Evolutionary conservation across 306 rosid genomes (phyloP), one percentile per base, ranked within the genome.

Genomic region (Canavalia ensiformis): DNA sequence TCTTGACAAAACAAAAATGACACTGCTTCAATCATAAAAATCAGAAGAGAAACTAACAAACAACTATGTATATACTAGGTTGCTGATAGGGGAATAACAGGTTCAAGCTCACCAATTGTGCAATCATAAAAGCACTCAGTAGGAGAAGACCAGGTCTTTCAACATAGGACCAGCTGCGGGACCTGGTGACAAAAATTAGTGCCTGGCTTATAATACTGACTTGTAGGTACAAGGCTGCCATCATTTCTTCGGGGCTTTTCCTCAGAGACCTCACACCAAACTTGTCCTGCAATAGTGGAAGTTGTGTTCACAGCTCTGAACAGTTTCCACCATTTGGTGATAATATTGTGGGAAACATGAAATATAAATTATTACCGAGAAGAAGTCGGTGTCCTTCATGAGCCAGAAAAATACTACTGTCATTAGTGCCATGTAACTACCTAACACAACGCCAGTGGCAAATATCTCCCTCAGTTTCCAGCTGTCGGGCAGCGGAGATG

Each of bases 131-230:
- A 80, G 99, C 99, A 60, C 92, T 8, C 54, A 96, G 83, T 63
- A 96, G 88, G 75, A 96, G 98, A 87, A 93, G 84, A 71, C 99
- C 98, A 5, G 99, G 99, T 74, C 98, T 94, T 79, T 96, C 98
- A 28, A 88, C 51, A 51, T 42, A 92, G 65, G 99, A 96, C 97
- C 97, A 96, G 88, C 99, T 88, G 56, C 98, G 98, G 42, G 99
- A 96, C 87, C 99, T 90, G 0, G 99, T 96, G 56, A 96, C 99
- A 18, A 96, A 96, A 81, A 96, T 96, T 30, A 96, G 87, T 46
- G 99, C 99, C 83, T 96, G 99, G 72, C 99, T 96, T 51, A 96
- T 88, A 81, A 96, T 96, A 88, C 99, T 96, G 81, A 96, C 99
- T 96, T 96, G 99, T 42, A 96, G 93, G 88, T 96, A 96, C 9